Evolutionary conservation across 2,329 filamentous ascomycete species (phyloP).

Genomic region (Zalaria obscura): DNA sequence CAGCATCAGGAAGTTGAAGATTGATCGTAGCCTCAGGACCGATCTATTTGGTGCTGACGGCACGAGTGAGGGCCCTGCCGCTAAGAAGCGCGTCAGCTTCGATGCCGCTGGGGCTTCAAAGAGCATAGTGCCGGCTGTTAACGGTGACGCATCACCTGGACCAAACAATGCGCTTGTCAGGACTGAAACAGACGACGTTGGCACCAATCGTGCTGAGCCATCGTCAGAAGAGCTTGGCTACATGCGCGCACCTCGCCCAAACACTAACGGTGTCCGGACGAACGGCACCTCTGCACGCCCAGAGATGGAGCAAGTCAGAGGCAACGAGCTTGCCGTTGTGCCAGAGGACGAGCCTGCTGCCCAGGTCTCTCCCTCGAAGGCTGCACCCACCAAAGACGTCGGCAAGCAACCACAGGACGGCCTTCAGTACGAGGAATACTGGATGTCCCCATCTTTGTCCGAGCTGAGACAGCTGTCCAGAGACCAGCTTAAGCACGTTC

Average conservation of each 20-base stretch:
- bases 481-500: conserved; percentile 60
- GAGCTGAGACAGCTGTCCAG: conserved; percentile 70
- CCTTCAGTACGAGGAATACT: conserved; percentile 62
- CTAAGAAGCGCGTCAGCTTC: conserved; percentile 85
- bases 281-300: conserved; percentile 28
- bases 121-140: conserved; percentile 11
- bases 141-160: conserved; percentile 20
- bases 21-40: conserved; percentile 73
- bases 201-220: conserved; percentile 35
- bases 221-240: conserved; percentile 46
- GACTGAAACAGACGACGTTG: conserved; percentile 21
- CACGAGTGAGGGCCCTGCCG: conserved; percentile 27
- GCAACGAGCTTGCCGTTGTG: conserved; percentile 66
- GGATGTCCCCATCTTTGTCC: conserved; percentile 63
- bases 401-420: conserved; percentile 17
- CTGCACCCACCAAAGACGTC: conserved; percentile 3
- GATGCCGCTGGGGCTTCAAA: conserved; percentile 46
- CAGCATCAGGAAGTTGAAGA: conserved; percentile 79
- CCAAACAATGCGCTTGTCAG: conserved; percentile 37
- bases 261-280: conserved; percentile 19
- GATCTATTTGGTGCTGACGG: conserved; percentile 40
- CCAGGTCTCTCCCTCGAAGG: neutral
- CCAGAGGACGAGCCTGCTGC: conserved; percentile 48
- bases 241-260: conserved; percentile 34
- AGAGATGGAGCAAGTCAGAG: conserved; percentile 54